These are phyloP conservation scores for Penicillium crystallinum DNA, from an alignment of 495 filamentous ascomycete species.

Conservation along the genomic window DNA sequence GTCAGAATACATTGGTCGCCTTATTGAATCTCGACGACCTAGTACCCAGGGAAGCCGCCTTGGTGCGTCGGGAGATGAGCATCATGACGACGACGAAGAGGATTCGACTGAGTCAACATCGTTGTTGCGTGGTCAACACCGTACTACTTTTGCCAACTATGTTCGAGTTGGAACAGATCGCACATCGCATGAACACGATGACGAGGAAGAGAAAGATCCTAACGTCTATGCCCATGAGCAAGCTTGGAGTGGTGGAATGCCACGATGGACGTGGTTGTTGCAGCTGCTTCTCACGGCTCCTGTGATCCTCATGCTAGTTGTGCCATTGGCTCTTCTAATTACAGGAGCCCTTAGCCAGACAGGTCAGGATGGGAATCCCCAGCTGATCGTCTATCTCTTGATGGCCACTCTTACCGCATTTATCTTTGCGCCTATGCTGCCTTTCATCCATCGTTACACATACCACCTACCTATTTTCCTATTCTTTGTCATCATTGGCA, in stretches of 20 bases:
- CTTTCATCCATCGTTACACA: conserved; percentile 82
- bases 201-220: conserved; percentile 30
- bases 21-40: conserved; percentile 29
- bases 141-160: conserved; percentile 71
- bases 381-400: conserved; percentile 63
- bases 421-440: conserved; percentile 70
- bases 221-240: conserved; percentile 75
- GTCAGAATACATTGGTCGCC: conserved; percentile 49
- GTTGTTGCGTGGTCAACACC: conserved; percentile 56
- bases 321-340: conserved; percentile 68
- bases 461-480: conserved; percentile 77
- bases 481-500: conserved; percentile 66
- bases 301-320: conserved; percentile 66
- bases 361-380: conserved; percentile 66
- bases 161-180: conserved; percentile 40
- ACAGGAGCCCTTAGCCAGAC: conserved; percentile 72
- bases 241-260: conserved; percentile 72
- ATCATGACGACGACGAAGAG: conserved; percentile 44
- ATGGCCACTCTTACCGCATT: conserved; percentile 63
- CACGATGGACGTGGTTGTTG: conserved; percentile 77
- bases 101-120: conserved; percentile 74
- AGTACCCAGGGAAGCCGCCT: conserved; percentile 42
- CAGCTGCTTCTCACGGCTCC: conserved; percentile 80
- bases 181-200: conserved; percentile 26
- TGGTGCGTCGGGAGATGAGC: conserved; percentile 27